Percentiles rank a stretch among this genome's conserved stretches.
phyloP scores from a whole-genome alignment of 2,329 filamentous ascomycete species.

The Aspergillus sp. region DNA sequence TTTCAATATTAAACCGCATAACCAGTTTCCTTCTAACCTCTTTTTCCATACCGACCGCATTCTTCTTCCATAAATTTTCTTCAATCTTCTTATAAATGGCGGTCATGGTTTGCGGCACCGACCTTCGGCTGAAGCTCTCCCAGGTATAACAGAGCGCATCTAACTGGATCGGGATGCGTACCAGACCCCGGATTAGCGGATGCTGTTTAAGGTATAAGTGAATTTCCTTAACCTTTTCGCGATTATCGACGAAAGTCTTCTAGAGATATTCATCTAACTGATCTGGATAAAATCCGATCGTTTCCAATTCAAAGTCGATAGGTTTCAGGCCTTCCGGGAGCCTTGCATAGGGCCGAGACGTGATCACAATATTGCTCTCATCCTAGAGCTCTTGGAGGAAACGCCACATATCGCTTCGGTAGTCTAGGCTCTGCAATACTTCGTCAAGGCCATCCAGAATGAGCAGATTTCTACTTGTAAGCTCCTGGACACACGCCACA shows the following conservation, averaged over 20 bases:
- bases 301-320: background rate
- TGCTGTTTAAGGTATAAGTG: slow-evolving; percentile 30
- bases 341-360: slow-evolving; percentile 34
- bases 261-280: slow-evolving; percentile 10
- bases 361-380: slow-evolving; percentile 44
- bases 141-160: slow-evolving; percentile 41
- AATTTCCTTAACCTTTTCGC: background rate
- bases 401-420: background rate
- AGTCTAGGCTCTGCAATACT: background rate
- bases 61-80: slow-evolving; percentile 40
- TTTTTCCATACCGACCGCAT: slow-evolving; percentile 29
- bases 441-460: slow-evolving; percentile 8
- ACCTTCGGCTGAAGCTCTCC: background rate
- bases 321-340: slow-evolving; percentile 1
- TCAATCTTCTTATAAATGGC: slow-evolving; percentile 28
- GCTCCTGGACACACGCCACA: too few relatives aligned
- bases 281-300: background rate
- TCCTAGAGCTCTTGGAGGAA: too few relatives aligned
- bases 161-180: slow-evolving; percentile 46
- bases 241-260: slow-evolving; percentile 15
- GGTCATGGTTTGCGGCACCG: slow-evolving; percentile 36
- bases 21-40: background rate
- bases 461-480: background rate
- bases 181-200: slow-evolving; percentile 33
- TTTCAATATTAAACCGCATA: too few relatives aligned